Percentiles rank a stretch among this genome's conserved stretches.
Conservation (phyloP, 202 grass and related monocot genomes). For the Musa balbisiana region DNA sequence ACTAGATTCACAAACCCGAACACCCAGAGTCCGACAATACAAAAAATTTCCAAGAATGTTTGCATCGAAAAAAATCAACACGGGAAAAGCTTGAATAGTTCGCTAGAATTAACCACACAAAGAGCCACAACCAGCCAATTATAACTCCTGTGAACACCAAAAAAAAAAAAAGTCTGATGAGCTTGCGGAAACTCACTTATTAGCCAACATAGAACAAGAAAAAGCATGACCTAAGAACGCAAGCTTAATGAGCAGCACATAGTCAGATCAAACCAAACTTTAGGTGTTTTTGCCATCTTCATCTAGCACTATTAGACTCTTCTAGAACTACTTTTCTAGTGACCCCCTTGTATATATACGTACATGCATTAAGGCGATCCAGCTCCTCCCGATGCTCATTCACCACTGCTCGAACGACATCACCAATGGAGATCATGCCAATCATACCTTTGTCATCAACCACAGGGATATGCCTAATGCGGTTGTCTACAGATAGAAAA, state of each 20-base stretch:
- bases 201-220: background rate
- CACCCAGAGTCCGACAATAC: too few species aligned
- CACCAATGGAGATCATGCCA: constrained; percentile 95
- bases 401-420: constrained; percentile 81
- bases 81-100: too few species aligned
- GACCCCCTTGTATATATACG: constrained; percentile 66
- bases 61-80: too few species aligned
- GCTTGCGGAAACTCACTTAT: background rate
- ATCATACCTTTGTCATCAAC: constrained; percentile 62
- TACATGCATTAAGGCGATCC: constrained; percentile 75
- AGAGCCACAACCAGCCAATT: too few species aligned
- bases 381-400: constrained; percentile 81
- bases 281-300: constrained; percentile 53
- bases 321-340: constrained; percentile 32
- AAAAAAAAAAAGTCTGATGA: background rate
- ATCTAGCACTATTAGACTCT: constrained; percentile 21
- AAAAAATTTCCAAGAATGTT: too few species aligned
- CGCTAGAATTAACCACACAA: too few species aligned
- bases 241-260: background rate
- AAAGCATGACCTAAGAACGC: background rate
- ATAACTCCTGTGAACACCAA: too few species aligned
- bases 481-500: constrained; percentile 42
- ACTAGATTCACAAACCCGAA: too few species aligned
- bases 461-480: constrained; percentile 92
- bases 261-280: background rate